phyloP scores from a whole-genome alignment of 768 basidiomycete species.

The Lactarius akahatsu region DNA sequence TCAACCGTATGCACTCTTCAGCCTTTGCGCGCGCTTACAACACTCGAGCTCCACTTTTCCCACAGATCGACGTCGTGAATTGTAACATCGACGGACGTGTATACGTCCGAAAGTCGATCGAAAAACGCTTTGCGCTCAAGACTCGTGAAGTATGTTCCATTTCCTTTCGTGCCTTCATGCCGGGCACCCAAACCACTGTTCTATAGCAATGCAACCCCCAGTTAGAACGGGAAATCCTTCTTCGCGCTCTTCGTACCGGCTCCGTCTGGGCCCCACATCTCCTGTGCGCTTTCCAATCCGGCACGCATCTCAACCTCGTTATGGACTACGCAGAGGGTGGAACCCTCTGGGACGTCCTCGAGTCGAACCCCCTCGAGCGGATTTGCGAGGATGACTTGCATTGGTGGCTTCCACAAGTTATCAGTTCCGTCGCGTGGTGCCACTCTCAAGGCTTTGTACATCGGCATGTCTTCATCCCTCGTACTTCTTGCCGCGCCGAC shows the following conservation, averaged over 20 bases:
- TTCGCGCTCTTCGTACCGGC: slow-evolving; percentile 53
- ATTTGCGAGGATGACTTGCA: slow-evolving; percentile 66
- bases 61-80: slow-evolving; percentile 80
- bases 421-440: slow-evolving; percentile 88
- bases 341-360: slow-evolving; percentile 84
- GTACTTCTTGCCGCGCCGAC: background rate
- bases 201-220: slow-evolving; percentile 82
- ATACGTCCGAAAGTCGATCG: slow-evolving; percentile 84
- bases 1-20: slow-evolving; percentile 58
- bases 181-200: background rate
- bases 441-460: slow-evolving; percentile 88
- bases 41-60: slow-evolving; percentile 5
- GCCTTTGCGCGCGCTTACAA: slow-evolving; percentile 1
- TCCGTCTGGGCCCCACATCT: slow-evolving; percentile 75
- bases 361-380: slow-evolving; percentile 61
- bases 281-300: slow-evolving; percentile 82
- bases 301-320: slow-evolving; percentile 71
- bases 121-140: slow-evolving; percentile 68
- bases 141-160: slow-evolving; percentile 63
- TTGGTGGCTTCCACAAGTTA: slow-evolving; percentile 86
- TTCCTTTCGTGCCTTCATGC: background rate
- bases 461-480: slow-evolving; percentile 50
- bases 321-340: slow-evolving; percentile 87
- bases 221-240: slow-evolving; percentile 75
- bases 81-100: slow-evolving; percentile 67